phyloP scores from a whole-genome alignment of 2,329 filamentous ascomycete genomes.

The Neocucurbitaria cava region DNA sequence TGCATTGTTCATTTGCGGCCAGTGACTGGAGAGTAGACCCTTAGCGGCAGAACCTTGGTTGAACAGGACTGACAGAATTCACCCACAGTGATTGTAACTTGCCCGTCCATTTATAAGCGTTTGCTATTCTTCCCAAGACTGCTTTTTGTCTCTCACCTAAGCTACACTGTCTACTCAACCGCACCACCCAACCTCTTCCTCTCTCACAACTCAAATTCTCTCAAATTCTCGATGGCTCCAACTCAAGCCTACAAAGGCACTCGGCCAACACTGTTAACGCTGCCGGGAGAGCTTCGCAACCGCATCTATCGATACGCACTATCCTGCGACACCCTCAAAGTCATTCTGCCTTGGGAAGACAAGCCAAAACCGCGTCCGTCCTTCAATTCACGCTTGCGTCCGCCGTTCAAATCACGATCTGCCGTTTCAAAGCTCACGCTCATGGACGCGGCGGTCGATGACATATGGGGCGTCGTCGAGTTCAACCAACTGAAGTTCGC shows the following conservation, averaged over 20 bases:
- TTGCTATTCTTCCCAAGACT: neutral
- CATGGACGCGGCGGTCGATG: neutral
- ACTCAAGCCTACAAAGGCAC: neutral
- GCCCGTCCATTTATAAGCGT: neutral
- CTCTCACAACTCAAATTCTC: too few species aligned
- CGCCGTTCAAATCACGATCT: neutral
- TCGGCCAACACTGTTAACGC: neutral
- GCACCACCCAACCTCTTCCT: neutral
- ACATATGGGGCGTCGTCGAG: neutral
- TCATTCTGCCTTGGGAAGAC: neutral
- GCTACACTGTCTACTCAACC: neutral
- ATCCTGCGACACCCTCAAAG: neutral
- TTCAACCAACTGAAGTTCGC: slow-evolving; percentile 2
- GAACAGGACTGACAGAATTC: too few species aligned
- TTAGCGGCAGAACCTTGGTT: too few species aligned
- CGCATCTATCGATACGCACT: neutral
- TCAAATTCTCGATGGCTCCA: neutral
- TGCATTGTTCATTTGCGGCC: too few species aligned
- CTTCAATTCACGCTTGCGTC: neutral
- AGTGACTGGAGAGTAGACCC: too few species aligned
- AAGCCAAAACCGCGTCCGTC: neutral
- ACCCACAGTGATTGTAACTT: neutral
- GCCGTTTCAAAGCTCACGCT: neutral
- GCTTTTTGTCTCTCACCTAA: neutral
- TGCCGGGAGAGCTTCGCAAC: slow-evolving; percentile 1